Percentiles rank a stretch among this genome's conserved stretches.
phyloP scores from a whole-genome alignment of 805 yeast genomes.

The Jamesozyma rosinii region DNA sequence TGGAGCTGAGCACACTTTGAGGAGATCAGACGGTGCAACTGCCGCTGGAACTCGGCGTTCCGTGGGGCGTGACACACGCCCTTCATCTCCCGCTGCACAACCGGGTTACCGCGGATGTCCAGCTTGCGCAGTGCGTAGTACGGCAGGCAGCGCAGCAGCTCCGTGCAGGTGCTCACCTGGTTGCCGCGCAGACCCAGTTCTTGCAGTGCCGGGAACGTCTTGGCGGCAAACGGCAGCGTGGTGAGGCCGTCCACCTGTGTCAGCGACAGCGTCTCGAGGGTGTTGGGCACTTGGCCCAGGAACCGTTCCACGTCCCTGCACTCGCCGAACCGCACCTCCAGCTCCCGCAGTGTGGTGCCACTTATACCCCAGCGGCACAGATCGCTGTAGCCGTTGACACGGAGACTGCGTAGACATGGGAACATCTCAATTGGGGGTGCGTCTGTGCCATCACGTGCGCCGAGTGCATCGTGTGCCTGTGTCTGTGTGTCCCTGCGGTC shows the following conservation, averaged over 20 bases:
- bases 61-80: neutral
- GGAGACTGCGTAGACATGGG: neutral
- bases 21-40: neutral
- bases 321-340: neutral
- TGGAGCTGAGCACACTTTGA: neutral
- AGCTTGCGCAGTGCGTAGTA: neutral
- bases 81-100: neutral
- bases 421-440: neutral
- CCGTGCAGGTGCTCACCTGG: neutral
- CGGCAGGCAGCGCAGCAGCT: neutral
- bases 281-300: neutral
- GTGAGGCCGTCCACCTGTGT: neutral
- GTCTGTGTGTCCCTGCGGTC: too few species aligned
- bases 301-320: neutral
- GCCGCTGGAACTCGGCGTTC: neutral
- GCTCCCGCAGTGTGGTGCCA: neutral
- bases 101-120: neutral
- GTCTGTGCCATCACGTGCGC: too few species aligned
- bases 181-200: neutral
- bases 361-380: neutral
- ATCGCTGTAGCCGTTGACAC: neutral
- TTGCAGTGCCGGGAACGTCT: neutral
- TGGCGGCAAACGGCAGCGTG: neutral
- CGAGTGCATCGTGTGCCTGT: too few species aligned
- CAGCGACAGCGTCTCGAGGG: neutral